Evolutionary conservation across 129 eudicot genomes (phyloP).

Genomic region (Helianthus annuus): HanXRQr2.0-SUNRISE NC_035436.2:66567143-66567642

Average conservation of each 20-base stretch:
- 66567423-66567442: neutral
- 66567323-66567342: conserved; percentile 25
- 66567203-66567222: neutral
- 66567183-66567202: neutral
- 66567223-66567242: neutral
- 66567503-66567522: no score
- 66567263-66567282: neutral
- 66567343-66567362: conserved; percentile 19
- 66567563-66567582: neutral
- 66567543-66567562: neutral
- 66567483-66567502: neutral
- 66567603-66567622: no score
- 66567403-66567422: neutral
- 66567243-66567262: neutral
- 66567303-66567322: conserved; percentile 21
- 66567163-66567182: neutral
- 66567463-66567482: neutral
- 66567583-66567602: neutral
- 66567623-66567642: no score
- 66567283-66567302: conserved; percentile 13
- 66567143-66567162: neutral
- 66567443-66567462: neutral
- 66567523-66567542: neutral
- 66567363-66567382: conserved; percentile 32
- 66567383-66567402: neutral